phyloP scores from a whole-genome alignment of 805 yeast genomes.

The Wickerhamomyces rabaulensis region DNA sequence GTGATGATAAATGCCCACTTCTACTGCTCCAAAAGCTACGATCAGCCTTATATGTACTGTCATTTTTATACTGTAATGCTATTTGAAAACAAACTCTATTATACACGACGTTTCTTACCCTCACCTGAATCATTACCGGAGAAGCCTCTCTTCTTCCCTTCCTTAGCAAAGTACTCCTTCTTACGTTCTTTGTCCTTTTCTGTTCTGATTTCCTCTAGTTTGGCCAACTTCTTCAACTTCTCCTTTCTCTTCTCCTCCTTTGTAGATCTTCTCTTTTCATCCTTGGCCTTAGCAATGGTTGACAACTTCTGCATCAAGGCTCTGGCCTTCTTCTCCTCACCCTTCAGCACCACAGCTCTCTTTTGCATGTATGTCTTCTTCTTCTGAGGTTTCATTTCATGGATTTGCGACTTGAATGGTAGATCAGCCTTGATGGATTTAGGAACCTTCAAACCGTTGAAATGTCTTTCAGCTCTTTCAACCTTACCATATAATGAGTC shows the following conservation, averaged over 20 bases:
- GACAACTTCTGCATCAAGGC: slow-evolving; percentile 81
- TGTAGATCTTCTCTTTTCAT: slow-evolving; percentile 65
- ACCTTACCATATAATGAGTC: slow-evolving; percentile 60
- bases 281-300: slow-evolving; percentile 83
- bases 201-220: slow-evolving; percentile 59
- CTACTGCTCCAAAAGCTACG: too few species aligned
- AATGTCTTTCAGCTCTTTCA: slow-evolving; percentile 78
- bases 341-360: slow-evolving; percentile 90
- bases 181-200: slow-evolving; percentile 82
- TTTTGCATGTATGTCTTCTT: slow-evolving; percentile 77
- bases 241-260: slow-evolving; percentile 73
- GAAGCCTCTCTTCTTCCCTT: slow-evolving; percentile 57
- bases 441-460: slow-evolving; percentile 87
- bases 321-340: slow-evolving; percentile 91
- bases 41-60: too few species aligned
- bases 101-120: slow-evolving; percentile 25
- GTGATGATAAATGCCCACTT: too few species aligned
- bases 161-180: slow-evolving; percentile 75
- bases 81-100: not conserved
- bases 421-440: slow-evolving; percentile 65
- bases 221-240: slow-evolving; percentile 69
- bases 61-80: too few species aligned
- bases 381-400: slow-evolving; percentile 82
- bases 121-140: slow-evolving; percentile 24
- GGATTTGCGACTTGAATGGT: slow-evolving; percentile 91